A percentile compares a stretch with the other conserved stretches of the same genome.
Conservation (phyloP, 129 eudicot genomes). For the Saposhnikovia divaricata region DNA sequence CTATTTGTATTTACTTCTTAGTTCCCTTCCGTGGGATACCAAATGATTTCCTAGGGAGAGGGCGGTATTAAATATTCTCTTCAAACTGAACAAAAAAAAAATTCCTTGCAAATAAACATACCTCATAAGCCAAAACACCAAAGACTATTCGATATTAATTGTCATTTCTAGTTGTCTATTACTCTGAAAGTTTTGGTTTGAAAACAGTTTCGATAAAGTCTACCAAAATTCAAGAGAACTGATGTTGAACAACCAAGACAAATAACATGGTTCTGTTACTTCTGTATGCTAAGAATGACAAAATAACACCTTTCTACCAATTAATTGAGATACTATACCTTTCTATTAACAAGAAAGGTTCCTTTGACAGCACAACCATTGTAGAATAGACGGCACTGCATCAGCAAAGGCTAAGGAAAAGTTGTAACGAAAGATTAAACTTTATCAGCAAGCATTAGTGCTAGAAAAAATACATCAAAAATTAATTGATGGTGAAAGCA, state of each 20-base stretch:
- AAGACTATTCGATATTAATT: background rate
- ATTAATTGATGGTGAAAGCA: background rate
- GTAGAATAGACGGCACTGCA: slow-evolving; percentile 61
- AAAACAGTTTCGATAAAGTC: background rate
- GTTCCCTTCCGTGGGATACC: too few species aligned
- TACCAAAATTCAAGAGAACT: background rate
- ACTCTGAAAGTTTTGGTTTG: background rate
- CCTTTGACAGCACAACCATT: slow-evolving; percentile 76
- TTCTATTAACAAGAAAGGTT: slow-evolving; percentile 68
- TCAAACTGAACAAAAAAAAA: background rate
- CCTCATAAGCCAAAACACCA: background rate
- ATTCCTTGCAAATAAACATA: background rate
- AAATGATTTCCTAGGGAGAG: background rate
- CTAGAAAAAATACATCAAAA: background rate
- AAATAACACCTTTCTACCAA: background rate
- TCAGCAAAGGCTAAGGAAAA: slow-evolving; percentile 59
- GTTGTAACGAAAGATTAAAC: slow-evolving; percentile 7
- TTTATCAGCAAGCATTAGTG: background rate
- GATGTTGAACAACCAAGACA: background rate
- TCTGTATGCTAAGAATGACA: too few species aligned
- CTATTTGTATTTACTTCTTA: too few species aligned
- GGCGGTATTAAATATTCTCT: background rate
- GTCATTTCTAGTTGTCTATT: background rate
- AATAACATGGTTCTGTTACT: background rate
- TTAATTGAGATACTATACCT: slow-evolving; percentile 32